Evolutionary conservation across 225 moss, liverwort and hornwort genomes (phyloP).

Genomic region (Marchantia polymorpha): DNA sequence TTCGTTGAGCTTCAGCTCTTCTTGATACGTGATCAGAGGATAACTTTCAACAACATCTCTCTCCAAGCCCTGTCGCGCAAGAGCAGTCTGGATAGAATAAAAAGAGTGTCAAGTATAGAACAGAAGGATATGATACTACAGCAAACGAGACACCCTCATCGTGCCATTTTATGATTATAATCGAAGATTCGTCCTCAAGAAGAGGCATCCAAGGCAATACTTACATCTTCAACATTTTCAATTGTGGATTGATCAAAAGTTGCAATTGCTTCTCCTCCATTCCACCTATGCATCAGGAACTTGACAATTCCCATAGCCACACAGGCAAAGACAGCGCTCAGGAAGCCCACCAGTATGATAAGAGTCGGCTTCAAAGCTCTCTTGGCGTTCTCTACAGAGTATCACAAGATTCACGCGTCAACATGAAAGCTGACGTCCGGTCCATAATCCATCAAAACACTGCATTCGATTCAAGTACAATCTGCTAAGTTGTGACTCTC

Average conservation of each 20-base stretch:
- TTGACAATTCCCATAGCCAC: constrained; percentile 15
- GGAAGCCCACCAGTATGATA: constrained; percentile 17
- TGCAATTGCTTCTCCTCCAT: neutral
- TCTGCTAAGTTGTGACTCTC: too few relatives aligned
- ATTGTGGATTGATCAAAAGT: neutral
- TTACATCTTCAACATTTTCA: constrained; percentile 13
- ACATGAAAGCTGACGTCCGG: neutral
- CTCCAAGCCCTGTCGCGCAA: constrained; percentile 1
- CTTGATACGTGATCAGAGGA: neutral
- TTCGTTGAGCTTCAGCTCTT: neutral
- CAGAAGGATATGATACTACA: too few relatives aligned
- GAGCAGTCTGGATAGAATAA: neutral
- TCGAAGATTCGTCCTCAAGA: too few relatives aligned
- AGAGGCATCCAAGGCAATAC: neutral
- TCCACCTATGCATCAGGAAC: constrained; percentile 8
- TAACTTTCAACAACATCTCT: constrained; percentile 11
- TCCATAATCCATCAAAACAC: too few relatives aligned
- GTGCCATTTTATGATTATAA: too few relatives aligned
- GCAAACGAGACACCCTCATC: too few relatives aligned
- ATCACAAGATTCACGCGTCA: neutral
- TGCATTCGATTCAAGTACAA: too few relatives aligned
- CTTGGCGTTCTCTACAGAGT: neutral
- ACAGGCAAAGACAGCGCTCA: constrained; percentile 18
- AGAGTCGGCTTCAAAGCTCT: constrained; percentile 12
- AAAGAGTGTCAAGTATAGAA: neutral